Conservation (phyloP, 1,139 yeast species). For the Blastobotrys illinoisensis region DNA sequence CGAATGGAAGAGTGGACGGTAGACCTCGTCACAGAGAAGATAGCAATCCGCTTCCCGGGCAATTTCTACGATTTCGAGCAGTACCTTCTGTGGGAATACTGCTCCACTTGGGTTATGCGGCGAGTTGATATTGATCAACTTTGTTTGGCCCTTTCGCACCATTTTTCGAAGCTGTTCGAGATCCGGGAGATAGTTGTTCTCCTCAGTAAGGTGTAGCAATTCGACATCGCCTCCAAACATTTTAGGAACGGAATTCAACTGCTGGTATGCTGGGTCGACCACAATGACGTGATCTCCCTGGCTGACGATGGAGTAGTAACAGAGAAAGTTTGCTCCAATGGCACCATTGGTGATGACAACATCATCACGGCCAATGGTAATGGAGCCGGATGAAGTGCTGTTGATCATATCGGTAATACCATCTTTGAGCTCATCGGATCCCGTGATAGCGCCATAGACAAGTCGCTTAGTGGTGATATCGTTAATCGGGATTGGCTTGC, state of each 20-base stretch:
- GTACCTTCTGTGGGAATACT: constrained; percentile 37
- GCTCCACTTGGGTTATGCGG: constrained; percentile 56
- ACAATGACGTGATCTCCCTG: constrained; percentile 48
- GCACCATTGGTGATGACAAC: constrained; percentile 53
- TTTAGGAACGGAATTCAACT: constrained; percentile 45
- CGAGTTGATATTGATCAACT: constrained; percentile 45
- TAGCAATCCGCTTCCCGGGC: constrained; percentile 37
- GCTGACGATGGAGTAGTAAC: constrained; percentile 44
- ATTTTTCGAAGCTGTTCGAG: constrained; percentile 31
- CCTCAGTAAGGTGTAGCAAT: constrained; percentile 33
- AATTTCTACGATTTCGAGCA: constrained; percentile 38
- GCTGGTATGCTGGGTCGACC: constrained; percentile 51
- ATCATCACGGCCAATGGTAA: constrained; percentile 30
- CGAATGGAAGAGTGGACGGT: constrained; percentile 49
- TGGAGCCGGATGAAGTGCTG: constrained; percentile 22
- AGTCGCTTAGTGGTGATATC: constrained; percentile 28
- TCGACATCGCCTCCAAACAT: constrained; percentile 46
- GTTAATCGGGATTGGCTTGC: constrained; percentile 26
- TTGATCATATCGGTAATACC: constrained; percentile 39
- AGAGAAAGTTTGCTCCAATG: constrained; percentile 51
- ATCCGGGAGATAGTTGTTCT: constrained; percentile 38
- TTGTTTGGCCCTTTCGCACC: constrained; percentile 38
- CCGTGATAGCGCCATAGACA: constrained; percentile 47
- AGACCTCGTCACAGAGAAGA: constrained; percentile 51
- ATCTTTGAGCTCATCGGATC: constrained; percentile 39